A percentile compares a stretch with the other conserved stretches of the same genome.
phyloP scores from a whole-genome alignment of 2,329 filamentous ascomycete species.

The Neonectria magnoliae region DNA sequence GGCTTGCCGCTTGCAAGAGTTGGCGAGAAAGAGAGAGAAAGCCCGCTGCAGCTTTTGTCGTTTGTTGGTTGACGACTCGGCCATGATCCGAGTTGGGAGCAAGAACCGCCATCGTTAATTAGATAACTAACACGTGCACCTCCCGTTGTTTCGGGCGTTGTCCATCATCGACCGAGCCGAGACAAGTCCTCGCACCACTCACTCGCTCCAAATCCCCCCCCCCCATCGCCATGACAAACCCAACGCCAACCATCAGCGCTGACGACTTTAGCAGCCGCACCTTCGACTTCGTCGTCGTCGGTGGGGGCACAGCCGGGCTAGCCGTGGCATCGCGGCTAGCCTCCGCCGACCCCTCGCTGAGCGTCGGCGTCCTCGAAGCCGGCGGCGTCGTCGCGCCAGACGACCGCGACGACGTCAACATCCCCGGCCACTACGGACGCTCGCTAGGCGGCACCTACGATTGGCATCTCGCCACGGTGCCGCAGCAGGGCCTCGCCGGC shows the following conservation, averaged over 20 bases:
- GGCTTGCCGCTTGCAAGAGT: not conserved
- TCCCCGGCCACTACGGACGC: constrained; percentile 51
- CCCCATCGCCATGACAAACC: constrained; percentile 19
- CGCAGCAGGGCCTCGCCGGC: constrained; percentile 51
- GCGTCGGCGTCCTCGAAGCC: constrained; percentile 47
- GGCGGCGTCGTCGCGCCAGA: constrained; percentile 41
- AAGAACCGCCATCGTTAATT: not conserved
- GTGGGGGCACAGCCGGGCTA: constrained; percentile 66
- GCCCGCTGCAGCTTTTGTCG: not conserved
- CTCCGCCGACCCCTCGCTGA: constrained; percentile 48
- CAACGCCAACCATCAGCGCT: constrained; percentile 4
- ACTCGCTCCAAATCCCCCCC: not conserved
- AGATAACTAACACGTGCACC: not conserved
- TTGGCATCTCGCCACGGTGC: constrained; percentile 54
- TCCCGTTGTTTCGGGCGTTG: not conserved
- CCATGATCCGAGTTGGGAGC: not conserved
- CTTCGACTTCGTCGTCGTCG: constrained; percentile 57
- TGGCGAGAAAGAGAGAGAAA: not conserved
- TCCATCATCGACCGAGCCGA: not conserved
- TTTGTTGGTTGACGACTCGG: not conserved
- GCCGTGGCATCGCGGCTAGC: constrained; percentile 59
- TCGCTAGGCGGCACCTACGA: constrained; percentile 51
- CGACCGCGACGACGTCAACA: constrained; percentile 48
- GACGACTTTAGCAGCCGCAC: constrained; percentile 37
- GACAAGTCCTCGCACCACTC: not conserved